Evolutionary conservation across 441 rosid genomes (phyloP).

Genomic region (Sinapis alba): DNA sequence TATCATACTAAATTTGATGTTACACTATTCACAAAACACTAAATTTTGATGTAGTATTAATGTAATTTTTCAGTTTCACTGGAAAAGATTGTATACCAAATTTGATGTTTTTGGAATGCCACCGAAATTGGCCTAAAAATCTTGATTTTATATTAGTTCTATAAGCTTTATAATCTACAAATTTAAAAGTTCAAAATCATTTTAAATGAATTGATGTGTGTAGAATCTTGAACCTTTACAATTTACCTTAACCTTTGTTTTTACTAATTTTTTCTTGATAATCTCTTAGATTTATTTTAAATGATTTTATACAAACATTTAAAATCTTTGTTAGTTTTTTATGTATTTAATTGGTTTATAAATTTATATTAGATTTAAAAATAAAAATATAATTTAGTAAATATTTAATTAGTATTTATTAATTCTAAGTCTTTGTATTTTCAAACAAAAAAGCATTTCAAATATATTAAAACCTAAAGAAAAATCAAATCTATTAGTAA

Average conservation of each 20-base stretch:
- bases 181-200: neutral
- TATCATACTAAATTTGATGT: no score
- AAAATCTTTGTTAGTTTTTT: neutral
- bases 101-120: no score
- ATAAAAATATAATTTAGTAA: neutral
- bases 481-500: neutral
- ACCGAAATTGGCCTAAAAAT: neutral
- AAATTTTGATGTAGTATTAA: no score
- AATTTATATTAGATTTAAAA: neutral
- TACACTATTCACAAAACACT: no score
- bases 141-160: neutral
- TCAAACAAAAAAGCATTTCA: neutral
- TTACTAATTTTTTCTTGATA: neutral
- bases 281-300: no score
- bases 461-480: neutral
- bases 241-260: neutral
- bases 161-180: neutral
- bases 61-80: no score
- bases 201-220: neutral
- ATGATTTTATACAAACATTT: no score
- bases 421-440: neutral
- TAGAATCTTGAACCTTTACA: neutral
- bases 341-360: neutral
- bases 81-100: neutral
- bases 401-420: no score